These are phyloP conservation scores for Picea engelmannii DNA, from an alignment of 83 land plant species.

Conservation along the genomic window DNA sequence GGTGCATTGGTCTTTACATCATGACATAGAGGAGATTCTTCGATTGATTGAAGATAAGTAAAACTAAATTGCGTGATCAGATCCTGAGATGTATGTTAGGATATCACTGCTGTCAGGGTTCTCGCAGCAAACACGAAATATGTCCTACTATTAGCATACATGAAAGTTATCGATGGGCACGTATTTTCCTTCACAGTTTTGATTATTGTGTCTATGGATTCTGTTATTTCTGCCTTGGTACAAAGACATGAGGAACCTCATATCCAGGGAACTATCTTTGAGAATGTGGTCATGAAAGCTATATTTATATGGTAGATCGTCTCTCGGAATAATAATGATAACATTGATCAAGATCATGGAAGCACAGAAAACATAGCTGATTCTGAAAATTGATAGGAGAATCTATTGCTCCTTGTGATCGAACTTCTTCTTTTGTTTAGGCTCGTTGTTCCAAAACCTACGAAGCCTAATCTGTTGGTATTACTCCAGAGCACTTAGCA, in stretches of 20 bases:
- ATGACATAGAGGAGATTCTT: too few relatives aligned
- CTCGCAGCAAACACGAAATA: slow-evolving; percentile 44
- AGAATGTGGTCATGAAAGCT: slow-evolving; percentile 30
- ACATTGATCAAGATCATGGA: not conserved
- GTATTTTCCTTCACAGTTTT: slow-evolving; percentile 32
- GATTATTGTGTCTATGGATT: slow-evolving; percentile 26
- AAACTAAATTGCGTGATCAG: too few relatives aligned
- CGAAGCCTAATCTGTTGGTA: too few relatives aligned
- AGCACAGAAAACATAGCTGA: not conserved
- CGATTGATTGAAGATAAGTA: too few relatives aligned
- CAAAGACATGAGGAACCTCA: slow-evolving; percentile 15
- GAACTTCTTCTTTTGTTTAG: slow-evolving; percentile 44
- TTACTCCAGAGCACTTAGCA: too few relatives aligned
- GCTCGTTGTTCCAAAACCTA: not conserved
- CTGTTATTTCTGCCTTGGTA: slow-evolving; percentile 20
- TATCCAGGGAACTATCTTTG: slow-evolving; percentile 30
- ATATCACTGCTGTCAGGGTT: slow-evolving; percentile 32
- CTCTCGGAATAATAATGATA: not conserved
- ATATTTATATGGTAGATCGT: slow-evolving; percentile 15
- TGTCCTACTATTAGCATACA: slow-evolving; percentile 28
- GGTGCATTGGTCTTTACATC: too few relatives aligned
- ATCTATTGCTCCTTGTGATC: slow-evolving; percentile 29
- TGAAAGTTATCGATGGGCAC: slow-evolving; percentile 30
- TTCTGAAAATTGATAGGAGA: slow-evolving; percentile 16
- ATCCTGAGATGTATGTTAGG: slow-evolving; percentile 17